phyloP scores from a whole-genome alignment of 257 asterid species.

The Osmanthus fragrans region DNA sequence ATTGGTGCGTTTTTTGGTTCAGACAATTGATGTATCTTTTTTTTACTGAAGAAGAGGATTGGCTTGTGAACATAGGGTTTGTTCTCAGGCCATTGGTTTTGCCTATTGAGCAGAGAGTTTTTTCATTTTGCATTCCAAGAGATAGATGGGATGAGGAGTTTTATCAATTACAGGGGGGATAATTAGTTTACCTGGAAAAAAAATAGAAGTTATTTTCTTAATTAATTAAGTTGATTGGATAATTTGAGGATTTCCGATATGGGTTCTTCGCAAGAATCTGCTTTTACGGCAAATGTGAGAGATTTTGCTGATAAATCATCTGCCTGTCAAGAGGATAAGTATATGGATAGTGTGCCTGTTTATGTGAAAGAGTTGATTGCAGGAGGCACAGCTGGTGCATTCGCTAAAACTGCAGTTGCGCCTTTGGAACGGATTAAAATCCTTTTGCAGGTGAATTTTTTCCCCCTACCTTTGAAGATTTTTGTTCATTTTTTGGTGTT shows the following conservation, averaged over 20 bases:
- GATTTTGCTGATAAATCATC: conserved; percentile 63
- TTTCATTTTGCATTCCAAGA: conserved; percentile 52
- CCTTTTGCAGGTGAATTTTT: conserved; percentile 76
- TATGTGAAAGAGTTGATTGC: conserved; percentile 95
- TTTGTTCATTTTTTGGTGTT: not conserved
- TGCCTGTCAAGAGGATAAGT: conserved; percentile 44
- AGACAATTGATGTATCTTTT: conserved; percentile 70
- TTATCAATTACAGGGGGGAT: conserved; percentile 76
- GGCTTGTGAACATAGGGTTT: conserved; percentile 81
- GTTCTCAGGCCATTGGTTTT: conserved; percentile 82
- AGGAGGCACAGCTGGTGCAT: conserved; percentile 95
- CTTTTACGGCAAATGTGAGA: conserved; percentile 58
- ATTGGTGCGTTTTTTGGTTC: conserved; percentile 15
- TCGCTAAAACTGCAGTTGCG: conserved; percentile 92
- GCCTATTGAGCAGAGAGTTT: conserved; percentile 50
- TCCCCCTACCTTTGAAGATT: not conserved
- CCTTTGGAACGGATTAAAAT: conserved; percentile 90
- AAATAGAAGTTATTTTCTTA: not conserved
- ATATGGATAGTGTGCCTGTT: conserved; percentile 65
- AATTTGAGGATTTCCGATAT: conserved; percentile 38
- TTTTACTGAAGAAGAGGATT: conserved; percentile 38
- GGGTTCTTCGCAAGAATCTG: conserved; percentile 77
- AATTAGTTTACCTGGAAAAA: conserved; percentile 15
- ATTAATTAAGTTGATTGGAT: conserved; percentile 20
- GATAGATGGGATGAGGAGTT: conserved; percentile 92